Conservation (phyloP, 2,329 filamentous ascomycete species). For the Bipolaris cookei region DNA sequence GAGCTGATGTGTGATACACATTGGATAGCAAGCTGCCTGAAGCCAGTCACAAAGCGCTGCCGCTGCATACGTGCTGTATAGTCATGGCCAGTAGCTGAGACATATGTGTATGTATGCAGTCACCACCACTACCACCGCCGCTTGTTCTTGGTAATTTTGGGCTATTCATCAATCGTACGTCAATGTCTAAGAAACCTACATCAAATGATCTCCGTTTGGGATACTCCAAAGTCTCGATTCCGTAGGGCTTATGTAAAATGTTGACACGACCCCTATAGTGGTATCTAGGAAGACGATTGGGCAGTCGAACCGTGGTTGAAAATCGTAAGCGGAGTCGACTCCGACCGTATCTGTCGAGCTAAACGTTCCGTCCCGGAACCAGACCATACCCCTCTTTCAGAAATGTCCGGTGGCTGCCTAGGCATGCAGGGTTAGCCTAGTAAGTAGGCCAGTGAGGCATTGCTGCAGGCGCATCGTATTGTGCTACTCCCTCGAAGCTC, state of each 20-base stretch:
- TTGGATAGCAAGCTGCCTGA: not conserved
- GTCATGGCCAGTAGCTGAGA: not conserved
- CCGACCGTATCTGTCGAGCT: constrained; percentile 5
- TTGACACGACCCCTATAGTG: not conserved
- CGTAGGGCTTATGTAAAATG: not conserved
- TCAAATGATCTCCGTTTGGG: not conserved
- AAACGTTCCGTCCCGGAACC: constrained; percentile 5
- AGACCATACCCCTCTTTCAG: constrained; percentile 4
- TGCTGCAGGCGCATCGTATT: not conserved
- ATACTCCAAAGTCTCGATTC: not conserved
- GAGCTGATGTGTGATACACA: not conserved
- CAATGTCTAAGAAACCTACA: not conserved
- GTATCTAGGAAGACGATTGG: not conserved
- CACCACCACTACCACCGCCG: not conserved
- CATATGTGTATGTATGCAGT: not conserved
- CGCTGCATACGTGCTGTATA: constrained; percentile 1
- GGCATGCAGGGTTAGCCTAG: constrained; percentile 10
- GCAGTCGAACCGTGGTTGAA: not conserved
- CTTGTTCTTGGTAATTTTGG: not conserved
- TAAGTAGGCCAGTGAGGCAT: not conserved
- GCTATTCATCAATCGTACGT: not conserved
- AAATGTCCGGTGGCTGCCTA: constrained; percentile 7
- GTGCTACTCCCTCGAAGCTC: not conserved
- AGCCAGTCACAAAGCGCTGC: not conserved
- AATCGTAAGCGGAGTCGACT: constrained; percentile 7